phyloP scores from a whole-genome alignment of 1,284 basidiomycete genomes.

The Naganishia sp. region DNA sequence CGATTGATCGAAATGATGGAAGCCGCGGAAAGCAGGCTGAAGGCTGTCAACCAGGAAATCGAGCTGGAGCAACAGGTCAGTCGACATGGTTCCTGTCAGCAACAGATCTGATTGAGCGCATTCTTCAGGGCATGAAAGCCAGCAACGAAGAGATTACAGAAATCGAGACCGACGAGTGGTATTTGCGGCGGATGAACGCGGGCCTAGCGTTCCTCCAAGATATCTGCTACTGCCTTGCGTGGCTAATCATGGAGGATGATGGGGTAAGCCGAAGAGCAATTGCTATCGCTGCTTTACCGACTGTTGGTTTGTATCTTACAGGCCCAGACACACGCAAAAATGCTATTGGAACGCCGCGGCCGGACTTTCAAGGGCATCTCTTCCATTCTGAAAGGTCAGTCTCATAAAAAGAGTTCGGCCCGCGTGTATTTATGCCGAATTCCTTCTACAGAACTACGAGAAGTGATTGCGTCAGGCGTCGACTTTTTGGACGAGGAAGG shows the following conservation, averaged over 20 bases:
- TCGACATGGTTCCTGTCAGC: slow-evolving; percentile 1
- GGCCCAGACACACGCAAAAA: slow-evolving; percentile 65
- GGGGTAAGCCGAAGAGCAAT: slow-evolving; percentile 63
- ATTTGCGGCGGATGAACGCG: slow-evolving; percentile 77
- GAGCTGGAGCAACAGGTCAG: slow-evolving; percentile 66
- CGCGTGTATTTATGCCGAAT: neutral
- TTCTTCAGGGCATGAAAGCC: slow-evolving; percentile 59
- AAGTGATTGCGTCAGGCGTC: slow-evolving; percentile 25
- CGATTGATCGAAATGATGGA: slow-evolving; percentile 86
- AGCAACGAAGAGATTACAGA: slow-evolving; percentile 63
- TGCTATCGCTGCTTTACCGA: slow-evolving; percentile 26
- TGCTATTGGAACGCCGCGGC: slow-evolving; percentile 71
- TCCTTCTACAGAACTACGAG: slow-evolving; percentile 10
- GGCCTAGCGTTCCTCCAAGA: slow-evolving; percentile 88
- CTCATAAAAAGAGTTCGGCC: neutral
- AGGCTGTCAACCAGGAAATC: slow-evolving; percentile 64
- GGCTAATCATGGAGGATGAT: slow-evolving; percentile 98
- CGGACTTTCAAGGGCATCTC: slow-evolving; percentile 44
- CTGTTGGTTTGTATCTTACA: slow-evolving; percentile 29
- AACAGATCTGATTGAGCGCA: neutral
- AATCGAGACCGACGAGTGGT: slow-evolving; percentile 74
- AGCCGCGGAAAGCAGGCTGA: slow-evolving; percentile 63
- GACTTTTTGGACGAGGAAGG: slow-evolving; percentile 25
- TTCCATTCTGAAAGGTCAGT: slow-evolving; percentile 45
- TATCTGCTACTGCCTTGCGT: slow-evolving; percentile 88